Evolutionary conservation across 768 basidiomycete species (phyloP).

Genomic region (Trametes villosa): DNA sequence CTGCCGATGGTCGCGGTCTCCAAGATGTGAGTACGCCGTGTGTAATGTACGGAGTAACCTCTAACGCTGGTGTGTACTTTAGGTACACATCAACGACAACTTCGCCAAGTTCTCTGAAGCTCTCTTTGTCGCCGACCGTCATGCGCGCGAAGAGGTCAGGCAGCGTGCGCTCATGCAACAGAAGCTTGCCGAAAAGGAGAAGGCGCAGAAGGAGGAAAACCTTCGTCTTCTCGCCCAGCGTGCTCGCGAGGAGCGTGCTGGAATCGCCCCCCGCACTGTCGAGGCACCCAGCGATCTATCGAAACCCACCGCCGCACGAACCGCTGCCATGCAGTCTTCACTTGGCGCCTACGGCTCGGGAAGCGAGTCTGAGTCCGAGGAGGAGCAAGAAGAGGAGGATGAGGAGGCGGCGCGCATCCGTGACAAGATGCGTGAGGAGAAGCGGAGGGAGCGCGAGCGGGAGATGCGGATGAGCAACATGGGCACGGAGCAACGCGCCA

Average conservation of each 20-base stretch:
- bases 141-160: constrained; percentile 97
- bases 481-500: constrained; percentile 96
- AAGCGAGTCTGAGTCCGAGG: constrained; percentile 54
- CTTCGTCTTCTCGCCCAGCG: constrained; percentile 92
- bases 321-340: constrained; percentile 73
- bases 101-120: constrained; percentile 99
- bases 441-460: constrained; percentile 91
- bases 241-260: constrained; percentile 91
- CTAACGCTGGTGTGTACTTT: not conserved
- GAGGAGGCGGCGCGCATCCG: constrained; percentile 86
- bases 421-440: constrained; percentile 90
- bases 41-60: not conserved
- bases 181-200: constrained; percentile 95
- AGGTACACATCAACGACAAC: constrained; percentile 99
- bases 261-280: constrained; percentile 51
- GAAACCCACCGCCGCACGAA: constrained; percentile 67
- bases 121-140: constrained; percentile 92
- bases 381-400: constrained; percentile 82
- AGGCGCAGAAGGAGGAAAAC: constrained; percentile 95
- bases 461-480: constrained; percentile 99
- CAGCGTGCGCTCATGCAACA: constrained; percentile 98
- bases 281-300: constrained; percentile 34
- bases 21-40: constrained; percentile 77
- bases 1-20: constrained; percentile 96
- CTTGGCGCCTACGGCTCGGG: constrained; percentile 89